A percentile compares a stretch with the other conserved stretches of the same genome.
Evolutionary conservation across 805 yeast species (phyloP).

Genomic region (Nakazawaea peltata): DNA sequence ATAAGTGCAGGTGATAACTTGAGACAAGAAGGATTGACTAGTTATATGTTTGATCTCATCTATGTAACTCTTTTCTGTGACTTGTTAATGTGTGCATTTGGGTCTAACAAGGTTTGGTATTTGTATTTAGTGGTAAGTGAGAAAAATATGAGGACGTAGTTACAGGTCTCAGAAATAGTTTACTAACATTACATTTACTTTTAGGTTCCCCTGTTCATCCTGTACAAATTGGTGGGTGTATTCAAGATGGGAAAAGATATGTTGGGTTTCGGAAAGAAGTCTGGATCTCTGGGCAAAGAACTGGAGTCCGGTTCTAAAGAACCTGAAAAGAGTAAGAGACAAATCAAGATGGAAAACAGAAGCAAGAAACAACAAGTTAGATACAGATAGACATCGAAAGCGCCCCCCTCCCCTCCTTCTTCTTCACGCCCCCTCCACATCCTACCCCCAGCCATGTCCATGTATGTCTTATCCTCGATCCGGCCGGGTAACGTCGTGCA

Average conservation of each 20-base stretch:
- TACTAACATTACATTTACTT: not conserved
- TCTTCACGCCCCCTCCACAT: not conserved
- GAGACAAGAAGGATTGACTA: slow-evolving; percentile 55
- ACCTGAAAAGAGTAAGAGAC: slow-evolving; percentile 25
- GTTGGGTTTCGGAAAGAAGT: slow-evolving; percentile 7
- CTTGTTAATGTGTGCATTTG: slow-evolving; percentile 42
- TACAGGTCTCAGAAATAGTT: not conserved
- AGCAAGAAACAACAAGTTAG: slow-evolving; percentile 16
- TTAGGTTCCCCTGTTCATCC: slow-evolving; percentile 42
- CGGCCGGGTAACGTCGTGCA: too few species aligned
- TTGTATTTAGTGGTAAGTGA: slow-evolving; percentile 28
- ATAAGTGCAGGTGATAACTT: slow-evolving; percentile 54
- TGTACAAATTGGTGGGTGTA: slow-evolving; percentile 35
- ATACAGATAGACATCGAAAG: not conserved
- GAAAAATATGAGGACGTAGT: not conserved
- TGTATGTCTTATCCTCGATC: too few species aligned
- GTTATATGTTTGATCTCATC: slow-evolving; percentile 63
- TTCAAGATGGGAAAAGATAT: slow-evolving; percentile 19
- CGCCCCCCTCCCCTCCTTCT: not conserved
- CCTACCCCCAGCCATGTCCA: too few species aligned
- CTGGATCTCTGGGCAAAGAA: slow-evolving; percentile 8
- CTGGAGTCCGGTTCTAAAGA: slow-evolving; percentile 1
- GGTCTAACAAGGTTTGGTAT: slow-evolving; percentile 55
- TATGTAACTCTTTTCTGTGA: slow-evolving; percentile 58
- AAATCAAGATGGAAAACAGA: slow-evolving; percentile 30